Conservation (phyloP, 169 alveolate genomes). For the Eimeria maxima region DNA sequence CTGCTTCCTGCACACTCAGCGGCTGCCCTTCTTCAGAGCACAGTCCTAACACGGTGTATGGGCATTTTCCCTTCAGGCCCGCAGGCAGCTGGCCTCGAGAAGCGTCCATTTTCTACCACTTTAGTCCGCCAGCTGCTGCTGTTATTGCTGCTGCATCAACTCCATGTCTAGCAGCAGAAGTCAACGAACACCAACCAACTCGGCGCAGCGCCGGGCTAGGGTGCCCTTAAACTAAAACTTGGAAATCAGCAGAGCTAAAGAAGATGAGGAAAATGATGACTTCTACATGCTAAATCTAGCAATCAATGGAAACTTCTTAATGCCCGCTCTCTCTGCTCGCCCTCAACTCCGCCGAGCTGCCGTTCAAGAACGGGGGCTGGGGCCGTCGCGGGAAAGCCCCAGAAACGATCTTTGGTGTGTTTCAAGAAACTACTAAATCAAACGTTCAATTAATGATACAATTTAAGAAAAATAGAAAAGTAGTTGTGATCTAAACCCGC, state of each 20-base stretch:
- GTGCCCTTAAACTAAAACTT: background rate
- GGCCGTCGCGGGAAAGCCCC: background rate
- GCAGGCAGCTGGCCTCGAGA: slow-evolving; percentile 23
- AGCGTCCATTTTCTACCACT: background rate
- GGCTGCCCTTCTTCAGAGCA: slow-evolving; percentile 14
- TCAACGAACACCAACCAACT: background rate
- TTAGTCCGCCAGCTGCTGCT: background rate
- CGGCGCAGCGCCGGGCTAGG: background rate
- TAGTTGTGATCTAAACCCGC: background rate
- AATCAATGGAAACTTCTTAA: no score
- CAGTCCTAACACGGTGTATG: slow-evolving; percentile 49
- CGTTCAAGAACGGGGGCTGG: background rate
- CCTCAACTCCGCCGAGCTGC: background rate
- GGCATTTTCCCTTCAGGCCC: slow-evolving; percentile 61
- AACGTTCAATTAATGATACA: background rate
- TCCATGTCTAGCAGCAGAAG: background rate
- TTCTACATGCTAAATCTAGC: background rate
- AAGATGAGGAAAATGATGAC: no score
- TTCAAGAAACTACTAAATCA: background rate
- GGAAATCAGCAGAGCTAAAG: no score
- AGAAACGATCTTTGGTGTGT: background rate
- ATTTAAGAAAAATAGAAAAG: background rate
- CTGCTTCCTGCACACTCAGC: slow-evolving; percentile 42
- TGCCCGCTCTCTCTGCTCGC: no score
- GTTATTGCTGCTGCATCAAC: background rate